Evolutionary conservation across 192 early-diverging fungal species (phyloP), one percentile per base, ranked within the genome.

Genomic region (Backusella tuberculispora): DNA sequence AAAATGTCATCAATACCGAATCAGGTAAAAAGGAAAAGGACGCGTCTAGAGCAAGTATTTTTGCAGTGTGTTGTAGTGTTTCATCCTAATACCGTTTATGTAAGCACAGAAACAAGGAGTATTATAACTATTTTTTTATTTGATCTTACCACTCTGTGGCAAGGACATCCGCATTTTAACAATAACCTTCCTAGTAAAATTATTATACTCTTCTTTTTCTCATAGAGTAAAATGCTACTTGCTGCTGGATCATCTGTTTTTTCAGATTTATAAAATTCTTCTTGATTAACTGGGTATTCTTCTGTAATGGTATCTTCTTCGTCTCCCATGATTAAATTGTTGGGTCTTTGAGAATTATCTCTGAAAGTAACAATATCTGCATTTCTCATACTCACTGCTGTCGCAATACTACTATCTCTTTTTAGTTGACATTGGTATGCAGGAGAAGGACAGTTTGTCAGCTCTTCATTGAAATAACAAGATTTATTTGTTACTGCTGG

Each of bases 1-100:
- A 85, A 78, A 93, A 93, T 1, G 89, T 86, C 41, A 94, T 87
- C 53, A 91, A 82, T 71, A 94, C 88, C 26, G 91, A 81, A 8
- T 90, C 89, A 2, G 92, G 92, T 40, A 94, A 79, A 42, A 85
- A 88, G 13, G 89, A 87, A 74, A 92, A 91, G 8, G 86, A 85
- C 1, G 89, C 91, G n/a, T 92, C 84, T 26, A 93, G 81, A 29
- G 86, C 83, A 73, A 93, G 75, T 60, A 66, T 76, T 72, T 75
- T 78, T 10, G 86, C 60, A 10, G 84, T 83, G 8, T 85, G 80
- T 26, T 83, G 81, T 21, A 87, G 72, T 7, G 81, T 78, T 21
- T 82, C 81, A 71, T 87, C 84, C 81, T 82, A 29, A 15, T 9
- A 3, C 0, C 8, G 5, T 48, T 5, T 34, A 34, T 34, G 29